Conservation (phyloP, 148 eudicot genomes). For the Talinum fruticosum region DNA sequence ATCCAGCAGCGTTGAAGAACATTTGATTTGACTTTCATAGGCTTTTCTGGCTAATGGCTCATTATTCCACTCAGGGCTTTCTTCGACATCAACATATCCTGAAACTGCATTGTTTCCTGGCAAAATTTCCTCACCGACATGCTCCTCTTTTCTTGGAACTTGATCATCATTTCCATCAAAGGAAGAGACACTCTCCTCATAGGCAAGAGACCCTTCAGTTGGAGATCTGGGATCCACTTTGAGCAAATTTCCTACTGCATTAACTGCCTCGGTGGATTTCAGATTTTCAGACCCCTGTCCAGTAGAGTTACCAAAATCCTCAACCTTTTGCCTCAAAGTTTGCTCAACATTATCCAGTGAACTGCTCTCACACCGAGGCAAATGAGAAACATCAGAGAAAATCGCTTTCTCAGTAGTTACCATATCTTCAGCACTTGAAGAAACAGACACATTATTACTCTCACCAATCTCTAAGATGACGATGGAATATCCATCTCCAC, state of each 20-base stretch:
- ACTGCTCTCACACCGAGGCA: constrained; percentile 27
- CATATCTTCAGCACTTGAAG: neutral
- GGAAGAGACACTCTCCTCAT: constrained; percentile 73
- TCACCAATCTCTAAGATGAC: constrained; percentile 10
- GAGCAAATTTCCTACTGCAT: constrained; percentile 15
- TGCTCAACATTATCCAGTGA: constrained; percentile 22
- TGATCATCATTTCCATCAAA: constrained; percentile 63
- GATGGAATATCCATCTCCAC: constrained; percentile 23
- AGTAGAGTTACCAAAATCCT: constrained; percentile 29
- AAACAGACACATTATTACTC: constrained; percentile 13
- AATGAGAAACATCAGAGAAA: constrained; percentile 21
- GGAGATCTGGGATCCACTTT: constrained; percentile 30
- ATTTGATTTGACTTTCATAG: constrained; percentile 20
- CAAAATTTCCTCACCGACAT: constrained; percentile 22
- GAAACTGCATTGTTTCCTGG: constrained; percentile 19
- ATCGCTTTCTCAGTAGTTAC: constrained; percentile 2
- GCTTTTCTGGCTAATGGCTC: too few species aligned
- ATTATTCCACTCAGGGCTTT: too few species aligned
- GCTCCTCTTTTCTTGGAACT: constrained; percentile 16
- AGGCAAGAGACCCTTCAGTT: constrained; percentile 36
- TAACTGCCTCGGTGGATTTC: constrained; percentile 20
- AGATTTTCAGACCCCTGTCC: constrained; percentile 20
- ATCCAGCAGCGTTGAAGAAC: constrained; percentile 21
- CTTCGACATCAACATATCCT: constrained; percentile 3
- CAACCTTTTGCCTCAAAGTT: constrained; percentile 28